phyloP scores from a whole-genome alignment of 2,329 filamentous ascomycete species.

The Graphiopsis chlorocephala region DNA sequence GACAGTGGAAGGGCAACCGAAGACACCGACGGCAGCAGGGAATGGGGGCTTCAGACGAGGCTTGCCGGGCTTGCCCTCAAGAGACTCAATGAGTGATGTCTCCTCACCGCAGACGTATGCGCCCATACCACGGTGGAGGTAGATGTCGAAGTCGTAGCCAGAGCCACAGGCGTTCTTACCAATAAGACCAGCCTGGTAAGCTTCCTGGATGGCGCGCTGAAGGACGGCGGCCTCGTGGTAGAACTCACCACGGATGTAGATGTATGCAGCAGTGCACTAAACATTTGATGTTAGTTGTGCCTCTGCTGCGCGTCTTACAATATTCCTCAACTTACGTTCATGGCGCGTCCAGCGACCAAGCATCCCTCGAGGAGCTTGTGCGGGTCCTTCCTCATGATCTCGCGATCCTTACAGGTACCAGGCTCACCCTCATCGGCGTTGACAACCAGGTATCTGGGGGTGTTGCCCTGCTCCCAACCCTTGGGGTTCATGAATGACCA shows the following conservation, averaged over 20 bases:
- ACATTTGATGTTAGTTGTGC: constrained; percentile 1
- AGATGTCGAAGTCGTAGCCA: constrained; percentile 97
- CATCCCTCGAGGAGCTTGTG: constrained; percentile 99
- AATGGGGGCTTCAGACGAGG: constrained; percentile 98
- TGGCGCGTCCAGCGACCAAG: constrained; percentile 89
- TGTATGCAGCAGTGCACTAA: constrained; percentile 86
- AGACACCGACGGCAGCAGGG: constrained; percentile 93
- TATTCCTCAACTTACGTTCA: constrained; percentile 61
- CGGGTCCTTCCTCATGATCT: constrained; percentile 99
- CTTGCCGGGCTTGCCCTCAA: constrained; percentile 98
- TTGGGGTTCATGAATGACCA: constrained; percentile 99
- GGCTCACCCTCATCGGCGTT: constrained; percentile 99
- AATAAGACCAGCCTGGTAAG: constrained; percentile 89
- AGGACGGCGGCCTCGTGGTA: constrained; percentile 91
- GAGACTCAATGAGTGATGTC: constrained; percentile 94
- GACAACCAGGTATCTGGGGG: constrained; percentile 94
- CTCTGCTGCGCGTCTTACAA: not conserved
- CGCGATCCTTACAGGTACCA: constrained; percentile 97
- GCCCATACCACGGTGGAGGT: constrained; percentile 91
- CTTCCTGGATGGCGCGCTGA: constrained; percentile 94
- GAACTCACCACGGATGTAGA: constrained; percentile 99
- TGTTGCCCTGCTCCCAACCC: constrained; percentile 96
- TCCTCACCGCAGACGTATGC: constrained; percentile 98
- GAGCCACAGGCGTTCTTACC: constrained; percentile 97
- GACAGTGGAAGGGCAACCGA: constrained; percentile 96